Evolutionary conservation across 768 basidiomycete species (phyloP).

Genomic region (Cubamyces sp.): DNA sequence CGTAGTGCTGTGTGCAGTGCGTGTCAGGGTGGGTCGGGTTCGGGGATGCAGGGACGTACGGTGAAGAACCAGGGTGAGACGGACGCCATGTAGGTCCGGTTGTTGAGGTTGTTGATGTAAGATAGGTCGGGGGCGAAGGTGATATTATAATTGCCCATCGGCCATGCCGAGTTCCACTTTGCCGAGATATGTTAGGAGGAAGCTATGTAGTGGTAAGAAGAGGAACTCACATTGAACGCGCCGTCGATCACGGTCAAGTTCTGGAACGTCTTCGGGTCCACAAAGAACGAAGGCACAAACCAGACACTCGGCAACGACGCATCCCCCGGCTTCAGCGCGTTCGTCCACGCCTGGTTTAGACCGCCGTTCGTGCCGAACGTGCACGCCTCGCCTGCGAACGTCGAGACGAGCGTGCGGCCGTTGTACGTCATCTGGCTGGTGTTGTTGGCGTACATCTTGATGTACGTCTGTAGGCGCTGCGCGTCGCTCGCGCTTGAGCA

Average conservation of each 20-base stretch:
- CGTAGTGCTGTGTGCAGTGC: conserved; percentile 52
- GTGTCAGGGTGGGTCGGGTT: background rate
- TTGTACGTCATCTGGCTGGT: conserved; percentile 60
- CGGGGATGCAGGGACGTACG: conserved; percentile 15
- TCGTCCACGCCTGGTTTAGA: conserved; percentile 57
- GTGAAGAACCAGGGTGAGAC: conserved; percentile 83
- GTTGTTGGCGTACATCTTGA: conserved; percentile 55
- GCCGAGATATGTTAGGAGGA: too few species aligned
- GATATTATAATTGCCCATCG: conserved; percentile 41
- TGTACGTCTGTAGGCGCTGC: conserved; percentile 52
- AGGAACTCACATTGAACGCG: conserved; percentile 16
- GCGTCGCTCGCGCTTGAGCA: conserved; percentile 55
- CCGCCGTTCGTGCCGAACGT: conserved; percentile 58
- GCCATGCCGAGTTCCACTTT: conserved; percentile 85
- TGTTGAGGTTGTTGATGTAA: conserved; percentile 29
- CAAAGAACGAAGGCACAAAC: conserved; percentile 75
- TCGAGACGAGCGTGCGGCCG: conserved; percentile 60
- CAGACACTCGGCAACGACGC: conserved; percentile 50
- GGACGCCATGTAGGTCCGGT: conserved; percentile 50
- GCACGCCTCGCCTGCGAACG: conserved; percentile 73
- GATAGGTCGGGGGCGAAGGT: conserved; percentile 29
- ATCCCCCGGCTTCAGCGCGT: conserved; percentile 53
- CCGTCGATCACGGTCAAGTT: conserved; percentile 25
- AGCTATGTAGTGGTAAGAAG: too few species aligned
- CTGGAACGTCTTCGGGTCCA: conserved; percentile 53